These are phyloP conservation scores for Fusarium verticillioides DNA, from an alignment of 2,329 filamentous ascomycete genomes.

Conservation along the genomic window DNA sequence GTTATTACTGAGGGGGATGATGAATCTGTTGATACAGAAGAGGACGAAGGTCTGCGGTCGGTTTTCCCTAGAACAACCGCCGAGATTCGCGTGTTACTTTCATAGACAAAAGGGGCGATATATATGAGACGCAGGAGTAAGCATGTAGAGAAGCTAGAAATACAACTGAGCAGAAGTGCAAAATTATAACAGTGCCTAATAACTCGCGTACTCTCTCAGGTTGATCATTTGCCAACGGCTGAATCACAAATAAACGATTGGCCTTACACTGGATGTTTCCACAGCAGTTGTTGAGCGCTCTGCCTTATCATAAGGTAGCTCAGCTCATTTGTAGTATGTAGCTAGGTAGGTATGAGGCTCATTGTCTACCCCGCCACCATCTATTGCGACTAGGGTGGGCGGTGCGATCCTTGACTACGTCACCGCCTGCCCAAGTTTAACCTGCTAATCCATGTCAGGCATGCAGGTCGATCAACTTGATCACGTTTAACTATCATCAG, in stretches of 20 bases:
- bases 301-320: neutral
- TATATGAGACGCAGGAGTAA: neutral
- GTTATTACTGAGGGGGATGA: slow-evolving; percentile 60
- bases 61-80: slow-evolving; percentile 69
- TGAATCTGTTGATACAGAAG: slow-evolving; percentile 41
- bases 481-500: slow-evolving; percentile 31
- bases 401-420: slow-evolving; percentile 43
- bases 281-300: neutral
- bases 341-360: slow-evolving; percentile 14
- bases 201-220: neutral
- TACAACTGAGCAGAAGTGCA: neutral
- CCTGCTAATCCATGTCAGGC: slow-evolving; percentile 24
- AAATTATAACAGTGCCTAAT: neutral
- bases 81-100: slow-evolving; percentile 69
- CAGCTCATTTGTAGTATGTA: neutral
- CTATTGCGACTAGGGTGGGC: slow-evolving; percentile 32
- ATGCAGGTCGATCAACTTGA: slow-evolving; percentile 24
- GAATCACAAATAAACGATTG: neutral
- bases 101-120: slow-evolving; percentile 47
- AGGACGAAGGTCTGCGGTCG: slow-evolving; percentile 44
- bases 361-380: slow-evolving; percentile 34
- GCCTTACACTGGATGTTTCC: neutral
- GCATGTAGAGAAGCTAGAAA: neutral
- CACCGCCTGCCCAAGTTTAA: slow-evolving; percentile 39
- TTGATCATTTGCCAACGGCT: neutral